Evolutionary conservation across 129 eudicot species (phyloP), one percentile per base, ranked within the genome.

Genomic region (Artemisia annua): DNA sequence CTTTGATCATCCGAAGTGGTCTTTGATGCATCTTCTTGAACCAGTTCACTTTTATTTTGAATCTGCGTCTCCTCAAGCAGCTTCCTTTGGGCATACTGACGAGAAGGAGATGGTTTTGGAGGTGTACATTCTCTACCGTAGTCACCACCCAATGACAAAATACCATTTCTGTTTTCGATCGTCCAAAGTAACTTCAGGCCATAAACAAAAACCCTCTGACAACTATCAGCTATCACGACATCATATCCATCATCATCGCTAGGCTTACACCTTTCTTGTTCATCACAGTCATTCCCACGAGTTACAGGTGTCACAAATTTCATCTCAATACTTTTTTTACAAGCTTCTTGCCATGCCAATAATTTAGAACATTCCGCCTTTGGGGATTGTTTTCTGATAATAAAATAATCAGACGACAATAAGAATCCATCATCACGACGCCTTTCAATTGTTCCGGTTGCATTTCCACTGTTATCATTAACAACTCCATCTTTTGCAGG

Each of bases 181-280:
- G 87, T 89, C 96, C 91, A 89, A 64, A 92, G 82, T 66, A 92
- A 80, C 90, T 92, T 92, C 32, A 92, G 87, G 50, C 98, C 96
- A 69, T 87, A 92, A 49, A 92, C 94, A 80, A 87, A 89, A 55
- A 89, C 66, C 0, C 96, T 86, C 77, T 83, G 96, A 80, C 96
- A 92, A 59, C 84, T 89, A 78, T 92, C 98, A 78, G 98, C 91
- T 74, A 89, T 77, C 54, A 89, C 95, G n/a, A 89, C 95, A 65
- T 92, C 89, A 78, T 85, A 92, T 63, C 95, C 98, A 78, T 92
- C 98, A 87, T 92, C 98, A 67, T 92, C 98, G 83, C 96, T 89
- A 6, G 78, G 94, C 60, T 89, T 96, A 63, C 96, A 92, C 46
- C 87, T 80, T 69, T 80, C 74, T 57, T 77, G 94, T 72, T 85